Conservation (phyloP, 2,329 filamentous ascomycete species). For the Ilyonectria robusta region DNA sequence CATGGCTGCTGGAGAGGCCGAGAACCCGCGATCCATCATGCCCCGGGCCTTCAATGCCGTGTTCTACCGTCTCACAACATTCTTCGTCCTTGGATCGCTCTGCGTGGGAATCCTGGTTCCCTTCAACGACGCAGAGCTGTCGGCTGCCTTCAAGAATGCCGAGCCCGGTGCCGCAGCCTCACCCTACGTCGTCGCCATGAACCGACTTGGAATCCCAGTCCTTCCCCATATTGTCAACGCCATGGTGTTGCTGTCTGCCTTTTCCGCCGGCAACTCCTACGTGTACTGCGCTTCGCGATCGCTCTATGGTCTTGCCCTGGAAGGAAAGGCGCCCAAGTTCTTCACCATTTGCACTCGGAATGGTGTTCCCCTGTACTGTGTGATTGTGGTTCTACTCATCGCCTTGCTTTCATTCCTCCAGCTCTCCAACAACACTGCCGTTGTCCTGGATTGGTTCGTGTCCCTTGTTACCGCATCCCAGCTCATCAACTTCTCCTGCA, state of each 20-base stretch:
- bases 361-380: conserved; percentile 83
- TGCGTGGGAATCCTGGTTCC: conserved; percentile 80
- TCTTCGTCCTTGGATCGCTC: conserved; percentile 82
- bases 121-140: conserved; percentile 75
- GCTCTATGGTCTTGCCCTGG: conserved; percentile 77
- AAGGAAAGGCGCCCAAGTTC: conserved; percentile 75
- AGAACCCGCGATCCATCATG: conserved; percentile 78
- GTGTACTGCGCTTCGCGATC: conserved; percentile 78
- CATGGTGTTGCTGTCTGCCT: conserved; percentile 77
- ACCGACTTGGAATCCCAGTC: conserved; percentile 72
- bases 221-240: conserved; percentile 82
- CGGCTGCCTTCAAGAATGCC: conserved; percentile 69
- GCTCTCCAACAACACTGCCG: conserved; percentile 74
- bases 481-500: conserved; percentile 79
- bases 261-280: conserved; percentile 76
- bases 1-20: conserved; percentile 79
- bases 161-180: conserved; percentile 78
- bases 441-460: conserved; percentile 81
- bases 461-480: conserved; percentile 79
- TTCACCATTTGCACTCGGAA: conserved; percentile 72
- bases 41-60: conserved; percentile 84
- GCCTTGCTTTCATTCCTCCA: conserved; percentile 82
- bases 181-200: conserved; percentile 78
- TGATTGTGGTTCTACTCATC: conserved; percentile 75
- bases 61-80: conserved; percentile 82